Base-by-base conservation (phyloP, 2,329 filamentous ascomycete genomes). In the Aspergillus floridensis region DNA sequence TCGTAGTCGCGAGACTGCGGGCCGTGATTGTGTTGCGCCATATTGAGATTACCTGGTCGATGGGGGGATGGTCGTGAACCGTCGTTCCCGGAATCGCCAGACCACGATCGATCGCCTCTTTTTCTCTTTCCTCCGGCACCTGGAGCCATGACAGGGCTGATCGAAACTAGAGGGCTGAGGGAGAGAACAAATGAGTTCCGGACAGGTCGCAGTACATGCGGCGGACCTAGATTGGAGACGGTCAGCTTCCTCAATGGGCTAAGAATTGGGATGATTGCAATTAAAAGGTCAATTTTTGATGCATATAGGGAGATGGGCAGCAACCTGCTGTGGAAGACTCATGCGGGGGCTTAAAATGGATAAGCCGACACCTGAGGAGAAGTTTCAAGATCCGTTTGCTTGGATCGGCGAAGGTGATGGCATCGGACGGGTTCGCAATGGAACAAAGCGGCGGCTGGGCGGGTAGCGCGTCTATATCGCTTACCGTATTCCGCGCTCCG, bases 101-200 rank as follows among this genome's bases (percentile, higher is more conserved):
- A 77, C 71, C 74, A 80, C 44, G 73, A 73, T 66, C 78, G 72
- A 57, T 80, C 79, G 56, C 68, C 71, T 70, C 78, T 72, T 78
- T 87, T 87, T 63, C 85, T 79, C 78, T 87, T 88, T 56, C 77
- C 76, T 64, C 75, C 75, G 57, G 73, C 74, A 64, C 73, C 74
- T 65, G 80, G 81, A 72, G 81, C 77, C 83, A 85, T 85, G 71
- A 63, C 70, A 66, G 68, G 68, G 67, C 53, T 53, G 41, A 62
- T 60, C 62, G 64, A 61, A 65, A 54, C 67, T 65, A 65, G 58
- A 68, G 63, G 58, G 66, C 63, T 70, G 65, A 67, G 65, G 65
- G 61, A 63, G 66, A 65, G 61, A 67, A 64, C 63, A 49, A 62
- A 59, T 68, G 59, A 63, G 68, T 62, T 67, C 53, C 49, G 58